Percentiles rank a stretch among this genome's conserved stretches.
phyloP scores from a whole-genome alignment of 2,329 filamentous ascomycete genomes.

The Akanthomyces lecanii region DNA sequence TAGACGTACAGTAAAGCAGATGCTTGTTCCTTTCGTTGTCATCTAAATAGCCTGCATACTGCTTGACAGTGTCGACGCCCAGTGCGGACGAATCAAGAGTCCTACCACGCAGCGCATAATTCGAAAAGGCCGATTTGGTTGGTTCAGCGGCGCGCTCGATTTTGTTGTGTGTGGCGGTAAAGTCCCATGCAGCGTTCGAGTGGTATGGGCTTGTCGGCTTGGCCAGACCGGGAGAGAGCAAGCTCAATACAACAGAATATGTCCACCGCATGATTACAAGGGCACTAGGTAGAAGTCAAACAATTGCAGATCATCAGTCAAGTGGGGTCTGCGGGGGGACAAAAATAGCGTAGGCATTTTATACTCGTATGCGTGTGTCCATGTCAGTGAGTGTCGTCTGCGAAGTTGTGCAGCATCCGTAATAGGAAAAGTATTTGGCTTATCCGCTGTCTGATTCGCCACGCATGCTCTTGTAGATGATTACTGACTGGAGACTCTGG shows the following conservation, averaged over 20 bases:
- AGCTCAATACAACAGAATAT: neutral
- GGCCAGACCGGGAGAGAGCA: neutral
- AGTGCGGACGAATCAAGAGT: constrained; percentile 71
- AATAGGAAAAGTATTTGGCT: neutral
- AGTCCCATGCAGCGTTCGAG: neutral
- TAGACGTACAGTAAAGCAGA: constrained; percentile 73
- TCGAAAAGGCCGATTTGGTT: too few species aligned
- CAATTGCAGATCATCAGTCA: neutral
- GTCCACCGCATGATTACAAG: neutral
- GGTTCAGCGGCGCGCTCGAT: neutral
- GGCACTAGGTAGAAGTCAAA: neutral
- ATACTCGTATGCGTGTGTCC: neutral
- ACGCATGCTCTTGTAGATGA: neutral
- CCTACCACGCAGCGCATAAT: constrained; percentile 1
- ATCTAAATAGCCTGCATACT: constrained; percentile 97
- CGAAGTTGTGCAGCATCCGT: neutral
- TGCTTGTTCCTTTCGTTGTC: constrained; percentile 97
- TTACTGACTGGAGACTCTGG: neutral
- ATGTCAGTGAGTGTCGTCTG: too few species aligned
- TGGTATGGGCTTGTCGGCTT: neutral
- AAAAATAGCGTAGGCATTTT: neutral
- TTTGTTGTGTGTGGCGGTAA: neutral
- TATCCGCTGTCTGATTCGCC: neutral
- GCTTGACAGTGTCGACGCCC: constrained; percentile 89
- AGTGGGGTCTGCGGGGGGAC: too few species aligned